These are phyloP conservation scores for Dacryopinax spathularia DNA, from an alignment of 768 basidiomycete species.

Conservation along the genomic window DNA sequence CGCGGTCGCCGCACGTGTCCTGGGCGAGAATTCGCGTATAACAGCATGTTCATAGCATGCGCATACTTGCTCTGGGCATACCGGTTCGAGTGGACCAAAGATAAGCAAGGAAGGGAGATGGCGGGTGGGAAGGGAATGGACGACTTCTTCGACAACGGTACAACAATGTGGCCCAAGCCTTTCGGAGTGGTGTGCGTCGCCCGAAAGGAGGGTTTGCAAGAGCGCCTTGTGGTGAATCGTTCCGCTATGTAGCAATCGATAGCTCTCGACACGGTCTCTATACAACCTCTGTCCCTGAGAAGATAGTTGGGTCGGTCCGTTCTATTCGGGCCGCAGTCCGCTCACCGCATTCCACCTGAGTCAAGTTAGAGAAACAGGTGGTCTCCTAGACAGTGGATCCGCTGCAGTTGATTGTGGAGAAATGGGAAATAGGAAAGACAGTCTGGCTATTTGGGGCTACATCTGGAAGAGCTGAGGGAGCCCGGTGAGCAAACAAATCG, in stretches of 20 bases:
- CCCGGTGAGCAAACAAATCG: too few relatives aligned
- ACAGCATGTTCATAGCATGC: slow-evolving; percentile 33
- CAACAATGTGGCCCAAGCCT: background rate
- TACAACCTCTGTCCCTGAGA: background rate
- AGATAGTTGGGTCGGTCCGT: too few relatives aligned
- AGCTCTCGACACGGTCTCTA: background rate
- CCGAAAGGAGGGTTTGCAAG: background rate
- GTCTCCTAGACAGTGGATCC: too few relatives aligned
- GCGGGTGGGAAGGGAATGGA: slow-evolving; percentile 7
- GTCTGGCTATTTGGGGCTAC: too few relatives aligned
- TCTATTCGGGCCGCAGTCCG: too few relatives aligned
- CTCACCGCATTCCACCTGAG: too few relatives aligned
- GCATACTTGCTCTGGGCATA: slow-evolving; percentile 34
- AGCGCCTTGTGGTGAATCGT: background rate
- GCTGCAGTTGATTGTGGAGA: too few relatives aligned
- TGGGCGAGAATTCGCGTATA: slow-evolving; percentile 39
- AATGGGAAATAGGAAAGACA: too few relatives aligned
- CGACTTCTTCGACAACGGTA: background rate
- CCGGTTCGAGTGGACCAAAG: slow-evolving; percentile 30
- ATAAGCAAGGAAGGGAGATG: slow-evolving; percentile 32
- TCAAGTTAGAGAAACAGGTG: too few relatives aligned
- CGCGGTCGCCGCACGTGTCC: slow-evolving; percentile 32
- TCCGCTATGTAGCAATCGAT: background rate
- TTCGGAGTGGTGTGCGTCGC: background rate
- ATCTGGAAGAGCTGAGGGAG: too few relatives aligned